A percentile compares a stretch with the other conserved stretches of the same genome.
Evolutionary conservation across 768 basidiomycete genomes (phyloP).

Genomic region (Cystobasidium tubakii): DNA sequence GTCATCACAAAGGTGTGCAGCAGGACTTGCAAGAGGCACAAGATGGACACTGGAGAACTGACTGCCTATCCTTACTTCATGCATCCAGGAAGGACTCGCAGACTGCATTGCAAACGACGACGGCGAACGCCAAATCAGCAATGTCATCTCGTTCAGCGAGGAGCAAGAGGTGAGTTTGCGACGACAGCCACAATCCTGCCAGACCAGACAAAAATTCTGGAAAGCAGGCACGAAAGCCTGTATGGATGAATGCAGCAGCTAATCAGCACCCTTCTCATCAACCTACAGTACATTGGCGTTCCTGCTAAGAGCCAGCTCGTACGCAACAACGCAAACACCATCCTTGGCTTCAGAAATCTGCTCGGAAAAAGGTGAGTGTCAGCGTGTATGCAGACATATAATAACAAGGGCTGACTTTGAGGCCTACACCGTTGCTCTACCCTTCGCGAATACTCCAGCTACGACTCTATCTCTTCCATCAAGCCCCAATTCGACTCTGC

Average conservation of each 20-base stretch:
- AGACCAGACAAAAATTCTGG: not conserved
- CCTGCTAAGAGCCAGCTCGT: constrained; percentile 90
- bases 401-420: too few species aligned
- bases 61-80: not conserved
- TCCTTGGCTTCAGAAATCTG: constrained; percentile 87
- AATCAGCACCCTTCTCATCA: not conserved
- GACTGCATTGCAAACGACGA: constrained; percentile 98
- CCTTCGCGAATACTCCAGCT: too few species aligned
- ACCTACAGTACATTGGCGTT: constrained; percentile 80
- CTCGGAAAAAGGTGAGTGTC: constrained; percentile 74
- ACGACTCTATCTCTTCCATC: constrained; percentile 43
- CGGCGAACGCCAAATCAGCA: constrained; percentile 95
- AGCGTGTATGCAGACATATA: too few species aligned
- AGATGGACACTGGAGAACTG: not conserved
- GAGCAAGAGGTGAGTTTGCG: constrained; percentile 72
- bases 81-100: constrained; percentile 70
- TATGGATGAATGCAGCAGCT: not conserved
- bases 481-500: constrained; percentile 52
- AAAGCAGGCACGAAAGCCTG: not conserved
- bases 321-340: constrained; percentile 88
- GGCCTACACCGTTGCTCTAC: not conserved
- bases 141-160: constrained; percentile 81
- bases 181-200: not conserved
- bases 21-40: not conserved
- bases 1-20: constrained; percentile 84